A percentile compares a stretch with the other conserved stretches of the same genome.
Evolutionary conservation across 345 rosid genomes (phyloP).

Genomic region (Pugionium cornutum): DNA sequence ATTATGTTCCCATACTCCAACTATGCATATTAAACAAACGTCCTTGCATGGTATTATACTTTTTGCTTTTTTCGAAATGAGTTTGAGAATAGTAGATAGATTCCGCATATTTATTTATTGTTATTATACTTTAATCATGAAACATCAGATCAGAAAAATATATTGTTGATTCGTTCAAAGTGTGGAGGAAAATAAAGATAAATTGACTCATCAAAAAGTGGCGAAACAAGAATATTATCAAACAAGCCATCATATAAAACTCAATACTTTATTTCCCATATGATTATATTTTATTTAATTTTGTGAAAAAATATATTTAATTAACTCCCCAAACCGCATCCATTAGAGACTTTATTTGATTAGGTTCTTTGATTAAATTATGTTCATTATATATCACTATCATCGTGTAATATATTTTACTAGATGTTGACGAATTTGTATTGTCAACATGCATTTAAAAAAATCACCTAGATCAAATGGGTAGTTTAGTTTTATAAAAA

Average conservation of each 20-base stretch:
- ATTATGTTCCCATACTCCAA: background rate
- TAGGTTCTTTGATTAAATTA: background rate
- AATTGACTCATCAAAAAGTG: slow-evolving; percentile 31
- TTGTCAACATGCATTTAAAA: background rate
- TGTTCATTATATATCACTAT: background rate
- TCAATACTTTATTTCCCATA: slow-evolving; percentile 14
- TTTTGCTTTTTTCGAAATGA: slow-evolving; percentile 2
- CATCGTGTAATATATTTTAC: background rate
- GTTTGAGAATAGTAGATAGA: slow-evolving; percentile 23
- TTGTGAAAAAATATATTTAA: background rate
- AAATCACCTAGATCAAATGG: background rate
- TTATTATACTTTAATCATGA: slow-evolving; percentile 16
- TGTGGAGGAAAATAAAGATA: slow-evolving; percentile 22
- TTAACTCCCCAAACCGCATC: background rate
- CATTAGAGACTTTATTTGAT: slow-evolving; percentile 1
- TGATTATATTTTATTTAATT: background rate
- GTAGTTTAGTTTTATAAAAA: too few species aligned
- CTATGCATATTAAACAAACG: background rate
- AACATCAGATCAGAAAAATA: slow-evolving; percentile 24
- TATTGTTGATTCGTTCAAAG: slow-evolving; percentile 12
- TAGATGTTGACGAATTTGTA: background rate
- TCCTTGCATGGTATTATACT: background rate
- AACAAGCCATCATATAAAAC: slow-evolving; percentile 13
- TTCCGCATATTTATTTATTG: background rate
- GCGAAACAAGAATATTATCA: slow-evolving; percentile 19